Evolutionary conservation across 2,329 filamentous ascomycete species (phyloP), one percentile per base, ranked within the genome.

Genomic region (Paraphoma chrysanthemicola): DNA sequence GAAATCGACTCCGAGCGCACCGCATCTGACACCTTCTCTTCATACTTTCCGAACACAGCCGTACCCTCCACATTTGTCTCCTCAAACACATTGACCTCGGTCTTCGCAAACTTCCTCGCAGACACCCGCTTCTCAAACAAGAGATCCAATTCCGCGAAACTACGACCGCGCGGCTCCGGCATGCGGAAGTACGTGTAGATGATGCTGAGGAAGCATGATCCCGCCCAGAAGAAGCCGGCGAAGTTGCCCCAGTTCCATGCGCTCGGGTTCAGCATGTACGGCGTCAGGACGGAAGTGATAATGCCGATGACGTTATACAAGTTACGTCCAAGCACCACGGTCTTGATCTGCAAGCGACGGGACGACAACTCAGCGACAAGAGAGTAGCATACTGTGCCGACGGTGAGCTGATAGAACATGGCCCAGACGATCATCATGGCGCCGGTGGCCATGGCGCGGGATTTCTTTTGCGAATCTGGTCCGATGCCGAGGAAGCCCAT

Each of bases 231-330:
- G 80, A 96, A 96, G 29, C 93, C 92, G 0, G 92, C 86, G 68
- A 86, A 95, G 78, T 95, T 95, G 58, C 86, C 83, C 93, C 92
- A 97, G 77, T 96, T 82, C 93, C 93, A 97, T 0, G 87, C 90
- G 1, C 82, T 84, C 0, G 93, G 92, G 78, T 97, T 97, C 42
- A 96, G 84, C 93, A 97, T 97, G 78, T 96, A 96, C 0, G 93
- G 93, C 0, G 92, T 96, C 41, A 97, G 78, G 4, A 96, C 89
- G 48, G 87, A 89, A 71, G 88, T 91, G 67, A 96, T 79, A 64
- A 97, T 96, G 61, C 86, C 89, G 43, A 93, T 90, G 48, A 96
- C 80, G 69, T 95, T 93, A 82, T 81, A 83, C 11, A 92, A 80
- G 66, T 92, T 91, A 53, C 93, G 89, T 1, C 90, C 92, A 2